phyloP scores from a whole-genome alignment of 2,329 filamentous ascomycete genomes.

The Ophidiomyces ophidiicola region DNA sequence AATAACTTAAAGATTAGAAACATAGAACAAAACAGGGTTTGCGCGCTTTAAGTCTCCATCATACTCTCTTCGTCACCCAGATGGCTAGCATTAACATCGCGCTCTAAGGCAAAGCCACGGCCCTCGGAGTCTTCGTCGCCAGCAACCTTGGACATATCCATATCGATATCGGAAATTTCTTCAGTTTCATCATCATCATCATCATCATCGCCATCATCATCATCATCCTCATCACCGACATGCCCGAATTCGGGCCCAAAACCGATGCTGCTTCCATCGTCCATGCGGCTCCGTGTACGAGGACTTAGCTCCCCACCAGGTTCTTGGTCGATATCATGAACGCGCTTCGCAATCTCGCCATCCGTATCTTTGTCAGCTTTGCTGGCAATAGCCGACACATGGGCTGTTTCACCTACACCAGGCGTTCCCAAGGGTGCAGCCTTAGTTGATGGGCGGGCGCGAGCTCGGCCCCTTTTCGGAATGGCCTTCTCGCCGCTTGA shows the following conservation, averaged over 20 bases:
- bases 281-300: constrained; percentile 3
- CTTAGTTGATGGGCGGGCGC: constrained; percentile 5
- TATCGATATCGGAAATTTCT: constrained; percentile 12
- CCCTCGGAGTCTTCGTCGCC: constrained; percentile 1
- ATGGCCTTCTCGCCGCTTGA: not conserved
- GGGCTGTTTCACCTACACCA: not conserved
- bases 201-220: not conserved
- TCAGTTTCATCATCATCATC: constrained; percentile 11
- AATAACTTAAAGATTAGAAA: not conserved
- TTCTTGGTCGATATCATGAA: constrained; percentile 11
- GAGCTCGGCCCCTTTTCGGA: not conserved
- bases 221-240: not conserved
- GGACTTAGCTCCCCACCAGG: constrained; percentile 6
- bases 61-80: constrained; percentile 12
- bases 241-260: not conserved
- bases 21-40: not conserved
- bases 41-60: constrained; percentile 9
- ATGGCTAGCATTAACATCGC: constrained; percentile 4
- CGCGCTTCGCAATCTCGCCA: not conserved
- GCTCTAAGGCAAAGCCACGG: constrained; percentile 4
- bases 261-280: constrained; percentile 9
- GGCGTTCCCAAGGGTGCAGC: not conserved
- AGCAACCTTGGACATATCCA: constrained; percentile 8
- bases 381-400: not conserved
- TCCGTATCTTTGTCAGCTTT: not conserved